A percentile compares a stretch with the other conserved stretches of the same genome.
Conservation (phyloP, 768 basidiomycete species). For the Dentipellis fragilis region DNA sequence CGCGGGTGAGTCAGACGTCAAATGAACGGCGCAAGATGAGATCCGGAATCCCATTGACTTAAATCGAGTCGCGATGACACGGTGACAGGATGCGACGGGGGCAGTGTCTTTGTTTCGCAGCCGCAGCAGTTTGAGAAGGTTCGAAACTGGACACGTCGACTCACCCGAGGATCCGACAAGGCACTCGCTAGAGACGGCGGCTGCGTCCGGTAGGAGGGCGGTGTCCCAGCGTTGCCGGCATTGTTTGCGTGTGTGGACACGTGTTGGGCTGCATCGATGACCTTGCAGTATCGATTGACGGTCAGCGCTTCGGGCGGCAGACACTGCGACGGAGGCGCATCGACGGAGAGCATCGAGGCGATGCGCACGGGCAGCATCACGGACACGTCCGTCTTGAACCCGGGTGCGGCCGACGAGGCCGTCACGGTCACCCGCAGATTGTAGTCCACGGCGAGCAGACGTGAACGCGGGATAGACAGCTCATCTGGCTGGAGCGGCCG, state of each 20-base stretch:
- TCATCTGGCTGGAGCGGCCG: slow-evolving; percentile 44
- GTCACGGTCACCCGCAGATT: slow-evolving; percentile 53
- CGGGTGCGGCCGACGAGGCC: slow-evolving; percentile 31
- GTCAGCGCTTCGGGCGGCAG: neutral
- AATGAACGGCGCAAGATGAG: too few relatives aligned
- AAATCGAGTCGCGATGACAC: too few relatives aligned
- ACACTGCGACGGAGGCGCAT: slow-evolving; percentile 51
- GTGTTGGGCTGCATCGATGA: neutral
- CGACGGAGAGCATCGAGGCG: slow-evolving; percentile 78
- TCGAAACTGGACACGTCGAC: neutral
- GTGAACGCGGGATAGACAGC: slow-evolving; percentile 54
- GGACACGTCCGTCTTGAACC: slow-evolving; percentile 48
- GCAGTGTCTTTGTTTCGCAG: too few relatives aligned
- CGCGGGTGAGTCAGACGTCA: too few relatives aligned
- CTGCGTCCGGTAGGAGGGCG: neutral
- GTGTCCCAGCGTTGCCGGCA: neutral
- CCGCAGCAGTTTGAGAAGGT: too few relatives aligned
- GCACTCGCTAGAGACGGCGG: neutral
- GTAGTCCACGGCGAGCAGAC: slow-evolving; percentile 72
- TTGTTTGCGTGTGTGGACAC: neutral
- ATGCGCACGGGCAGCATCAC: slow-evolving; percentile 68
- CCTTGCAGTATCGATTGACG: neutral
- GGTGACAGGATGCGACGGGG: too few relatives aligned
- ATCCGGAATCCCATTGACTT: too few relatives aligned
- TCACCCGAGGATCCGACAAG: neutral